Evolutionary conservation across 352 stramenopile genomes (phyloP).

Genomic region (Globisporangium solare): DNA sequence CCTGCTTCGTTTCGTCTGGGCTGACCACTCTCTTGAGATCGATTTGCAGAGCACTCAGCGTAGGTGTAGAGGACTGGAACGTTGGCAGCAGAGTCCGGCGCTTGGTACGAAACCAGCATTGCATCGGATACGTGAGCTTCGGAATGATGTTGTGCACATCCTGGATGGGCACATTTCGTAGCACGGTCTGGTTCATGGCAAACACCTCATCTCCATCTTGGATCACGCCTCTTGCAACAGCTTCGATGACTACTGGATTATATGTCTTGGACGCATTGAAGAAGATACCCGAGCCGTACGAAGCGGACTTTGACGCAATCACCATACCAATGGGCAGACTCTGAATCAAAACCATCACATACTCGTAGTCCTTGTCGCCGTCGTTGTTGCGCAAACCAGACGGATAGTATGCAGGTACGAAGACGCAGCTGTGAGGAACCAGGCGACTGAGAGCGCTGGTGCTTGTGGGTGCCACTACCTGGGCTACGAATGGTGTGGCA

Average conservation of each 20-base stretch:
- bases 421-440: conserved; percentile 30
- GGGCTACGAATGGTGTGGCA: not conserved
- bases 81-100: conserved; percentile 11
- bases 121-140: conserved; percentile 29
- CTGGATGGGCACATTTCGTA: conserved; percentile 24
- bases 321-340: conserved; percentile 53
- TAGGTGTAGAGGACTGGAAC: not conserved
- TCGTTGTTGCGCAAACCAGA: conserved; percentile 14
- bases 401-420: conserved; percentile 26
- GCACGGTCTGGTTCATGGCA: conserved; percentile 46
- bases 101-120: conserved; percentile 57
- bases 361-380: conserved; percentile 36
- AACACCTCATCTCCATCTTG: conserved; percentile 60
- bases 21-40: not conserved
- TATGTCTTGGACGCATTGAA: conserved; percentile 20
- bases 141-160: conserved; percentile 34
- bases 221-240: conserved; percentile 46
- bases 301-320: conserved; percentile 16
- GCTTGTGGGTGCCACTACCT: not conserved
- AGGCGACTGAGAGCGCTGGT: conserved; percentile 4
- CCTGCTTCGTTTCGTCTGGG: not conserved
- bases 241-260: conserved; percentile 39
- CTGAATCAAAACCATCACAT: conserved; percentile 57
- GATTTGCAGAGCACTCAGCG: not conserved
- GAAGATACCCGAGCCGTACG: conserved; percentile 18